Evolutionary conservation across 371 early-diverging fungal species (phyloP), one percentile per base, ranked within the genome.

Genomic region (Apophysomyces ossiformis): DNA sequence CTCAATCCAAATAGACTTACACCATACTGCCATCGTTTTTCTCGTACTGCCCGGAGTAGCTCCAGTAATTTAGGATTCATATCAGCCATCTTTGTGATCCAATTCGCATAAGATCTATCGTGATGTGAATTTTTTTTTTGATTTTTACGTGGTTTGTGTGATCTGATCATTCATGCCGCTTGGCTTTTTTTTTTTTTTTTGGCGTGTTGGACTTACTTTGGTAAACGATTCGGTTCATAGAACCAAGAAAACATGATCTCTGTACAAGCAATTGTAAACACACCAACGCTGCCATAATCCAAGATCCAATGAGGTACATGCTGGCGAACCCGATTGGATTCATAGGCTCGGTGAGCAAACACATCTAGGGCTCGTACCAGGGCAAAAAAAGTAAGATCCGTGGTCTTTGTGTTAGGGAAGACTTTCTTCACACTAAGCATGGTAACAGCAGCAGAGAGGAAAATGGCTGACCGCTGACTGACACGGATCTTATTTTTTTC

Each of bases 241-340:
- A 90, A 69, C 88, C 88, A 90, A 7, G 86, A 79, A 59, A 76
- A 88, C 80, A 90, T 88, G 61, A 89, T 89, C 66, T 89, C 86
- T 18, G 87, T 81, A 58, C 84, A 84, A 7, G 83, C 78, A 36
- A 84, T 12, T 38, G 85, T 77, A 67, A 90, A 88, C 8, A 87
- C 83, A 16, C 71, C 66, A 4, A 87, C 76, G 37, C 84, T 86
- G 1, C 83, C 83, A 68, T 85, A 78, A n/a, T 81, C 72, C n/a
- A 85, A 63, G 36, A 83, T 47, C 80, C 83, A 81, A 16, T 69
- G 57, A 13, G 87, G 83, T 60, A 88, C 65, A n/a, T 58, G 36
- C 69, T 78, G 59, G 64, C 78, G 77, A 64, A 82, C 57, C 58
- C 65, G 26, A 57, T 69, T 62, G 0, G 78, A 76, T 11, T 36